Evolutionary conservation across 306 rosid species (phyloP).

Genomic region (Erythrophleum fordii): DNA sequence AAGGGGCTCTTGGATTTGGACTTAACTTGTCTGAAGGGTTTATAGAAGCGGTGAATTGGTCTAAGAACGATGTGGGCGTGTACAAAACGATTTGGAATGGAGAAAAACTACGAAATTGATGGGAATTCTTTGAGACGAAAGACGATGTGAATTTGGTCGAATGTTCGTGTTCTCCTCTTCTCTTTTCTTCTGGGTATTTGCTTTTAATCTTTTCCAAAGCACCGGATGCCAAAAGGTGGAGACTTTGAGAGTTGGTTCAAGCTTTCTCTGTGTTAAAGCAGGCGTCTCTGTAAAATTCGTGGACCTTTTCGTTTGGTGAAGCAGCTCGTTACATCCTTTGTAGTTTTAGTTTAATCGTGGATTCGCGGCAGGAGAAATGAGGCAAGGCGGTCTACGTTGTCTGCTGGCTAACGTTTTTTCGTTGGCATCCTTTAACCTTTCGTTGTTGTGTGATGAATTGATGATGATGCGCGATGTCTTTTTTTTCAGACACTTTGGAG

Average conservation of each 20-base stretch:
- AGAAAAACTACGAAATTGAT: constrained; percentile 1
- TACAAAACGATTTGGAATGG: constrained; percentile 27
- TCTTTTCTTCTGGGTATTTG: constrained; percentile 20
- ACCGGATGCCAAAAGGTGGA: constrained; percentile 31
- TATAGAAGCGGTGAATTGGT: constrained; percentile 33
- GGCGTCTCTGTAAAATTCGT: not conserved
- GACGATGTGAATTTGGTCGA: constrained; percentile 34
- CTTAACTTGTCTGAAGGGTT: constrained; percentile 41
- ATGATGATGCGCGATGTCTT: too few relatives aligned
- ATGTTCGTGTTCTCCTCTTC: not conserved
- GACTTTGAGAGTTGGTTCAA: constrained; percentile 15
- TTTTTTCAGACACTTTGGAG: too few relatives aligned
- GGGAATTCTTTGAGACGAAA: constrained; percentile 29
- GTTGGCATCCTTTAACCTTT: too few relatives aligned
- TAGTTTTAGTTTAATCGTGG: not conserved
- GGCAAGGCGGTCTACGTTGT: not conserved
- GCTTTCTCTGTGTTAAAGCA: not conserved
- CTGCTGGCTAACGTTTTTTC: not conserved
- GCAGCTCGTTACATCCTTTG: not conserved
- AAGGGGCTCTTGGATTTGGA: constrained; percentile 13
- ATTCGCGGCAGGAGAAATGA: not conserved
- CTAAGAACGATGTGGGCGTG: not conserved
- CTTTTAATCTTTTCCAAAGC: not conserved
- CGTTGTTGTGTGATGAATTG: too few relatives aligned
- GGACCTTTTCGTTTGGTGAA: not conserved